Base-by-base conservation (phyloP, 2,329 filamentous ascomycete genomes). In the Myriosclerotinia duriaeana region DNA sequence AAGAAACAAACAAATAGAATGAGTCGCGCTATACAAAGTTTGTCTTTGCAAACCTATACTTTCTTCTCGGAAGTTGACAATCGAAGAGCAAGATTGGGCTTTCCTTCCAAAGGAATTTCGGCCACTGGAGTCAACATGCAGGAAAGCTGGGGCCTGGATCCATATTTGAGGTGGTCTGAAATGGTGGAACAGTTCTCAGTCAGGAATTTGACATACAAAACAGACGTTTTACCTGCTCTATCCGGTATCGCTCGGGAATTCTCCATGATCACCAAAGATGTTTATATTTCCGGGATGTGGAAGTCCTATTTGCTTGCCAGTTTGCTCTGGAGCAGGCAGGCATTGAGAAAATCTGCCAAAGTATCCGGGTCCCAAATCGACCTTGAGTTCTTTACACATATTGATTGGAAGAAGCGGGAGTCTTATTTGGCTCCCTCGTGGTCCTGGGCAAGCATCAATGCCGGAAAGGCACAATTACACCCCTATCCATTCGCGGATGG, bases 401-500 rank as follows among this genome's bases (percentile, higher is more conserved):
- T 65, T 53, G 54, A 65, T 36, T 65, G 64, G 64, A 65, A 65
- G 54, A 60, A 60, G 20, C 54, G 38, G 14, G 54, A 52, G 30
- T 38, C 44, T 44, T 69, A 68, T 42, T n/a, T 61, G 46, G 66
- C 66, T 8, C 68, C 68, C 36, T 69, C 68, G 2, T 69, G 68
- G 68, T 69, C 68, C 12, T 69, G 67, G 66, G 66, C 66, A 15
- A 65, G 68, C 22, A 63, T 69, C 38, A 60, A 69, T 59, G 68
- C 66, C n/a, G 67, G 65, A 11, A 46, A 42, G n/a, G 62, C 56
- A 30, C 26, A n/a, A 12, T 26, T 65, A 8, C 17, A 38, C 38
- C 53, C 66, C 22, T 62, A 54, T 46, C 34, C 55, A 54, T 40
- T 63, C 14, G 53, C 44, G 6, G 44, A 62, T 40, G n/a, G 46